phyloP scores from a whole-genome alignment of 116 monocot genomes.

The Posidonia oceanica region DNA sequence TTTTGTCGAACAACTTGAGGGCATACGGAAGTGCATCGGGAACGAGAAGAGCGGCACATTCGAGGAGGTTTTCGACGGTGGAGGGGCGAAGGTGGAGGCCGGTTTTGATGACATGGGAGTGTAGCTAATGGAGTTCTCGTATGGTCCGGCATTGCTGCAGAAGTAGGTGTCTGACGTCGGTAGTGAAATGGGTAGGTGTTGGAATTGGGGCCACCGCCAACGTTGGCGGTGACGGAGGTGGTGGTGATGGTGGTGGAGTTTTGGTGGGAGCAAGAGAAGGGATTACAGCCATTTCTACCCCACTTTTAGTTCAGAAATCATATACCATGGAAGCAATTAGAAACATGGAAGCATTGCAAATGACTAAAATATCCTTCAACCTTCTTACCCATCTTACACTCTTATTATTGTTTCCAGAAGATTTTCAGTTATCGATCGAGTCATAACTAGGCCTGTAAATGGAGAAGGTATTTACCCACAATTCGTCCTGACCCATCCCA shows the following conservation, averaged over 20 bases:
- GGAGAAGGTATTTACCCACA: too few species aligned
- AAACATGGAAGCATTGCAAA: too few species aligned
- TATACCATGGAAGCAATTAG: too few species aligned
- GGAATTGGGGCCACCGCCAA: too few species aligned
- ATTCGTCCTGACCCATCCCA: too few species aligned
- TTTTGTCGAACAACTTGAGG: constrained; percentile 28
- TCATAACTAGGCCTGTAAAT: too few species aligned
- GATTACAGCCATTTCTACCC: background rate
- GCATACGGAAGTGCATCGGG: constrained; percentile 33
- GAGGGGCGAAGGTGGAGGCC: constrained; percentile 10
- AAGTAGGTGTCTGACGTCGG: constrained; percentile 1
- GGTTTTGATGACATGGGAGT: constrained; percentile 21
- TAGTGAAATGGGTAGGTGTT: background rate
- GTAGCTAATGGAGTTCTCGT: constrained; percentile 13
- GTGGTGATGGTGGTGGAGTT: background rate
- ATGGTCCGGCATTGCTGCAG: constrained; percentile 17
- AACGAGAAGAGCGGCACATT: constrained; percentile 33
- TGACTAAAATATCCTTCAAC: too few species aligned
- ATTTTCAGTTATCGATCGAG: too few species aligned
- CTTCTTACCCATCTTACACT: too few species aligned
- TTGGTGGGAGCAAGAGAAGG: background rate
- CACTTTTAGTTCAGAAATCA: too few species aligned
- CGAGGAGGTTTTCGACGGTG: constrained; percentile 15
- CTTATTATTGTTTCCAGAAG: too few species aligned
- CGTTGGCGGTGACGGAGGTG: background rate